Conservation (phyloP, 202 grass and related monocot genomes). For the Setaria viridis region DNA sequence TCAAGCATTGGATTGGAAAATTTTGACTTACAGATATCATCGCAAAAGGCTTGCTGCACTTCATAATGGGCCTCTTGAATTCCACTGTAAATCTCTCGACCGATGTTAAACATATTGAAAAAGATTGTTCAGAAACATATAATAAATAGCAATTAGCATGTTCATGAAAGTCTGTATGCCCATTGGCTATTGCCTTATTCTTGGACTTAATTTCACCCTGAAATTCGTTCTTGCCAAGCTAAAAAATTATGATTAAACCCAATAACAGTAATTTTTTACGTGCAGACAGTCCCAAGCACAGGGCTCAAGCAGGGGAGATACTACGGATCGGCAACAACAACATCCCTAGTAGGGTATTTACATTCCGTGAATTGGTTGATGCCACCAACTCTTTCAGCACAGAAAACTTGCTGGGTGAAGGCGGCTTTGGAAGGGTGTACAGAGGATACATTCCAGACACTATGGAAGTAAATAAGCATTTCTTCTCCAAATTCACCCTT, state of each 20-base stretch:
- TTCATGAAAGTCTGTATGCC: not conserved
- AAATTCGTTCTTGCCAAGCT: not conserved
- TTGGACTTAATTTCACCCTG: not conserved
- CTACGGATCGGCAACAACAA: constrained; percentile 83
- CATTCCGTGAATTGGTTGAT: constrained; percentile 65
- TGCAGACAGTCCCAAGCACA: constrained; percentile 73
- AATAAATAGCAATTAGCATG: constrained; percentile 8
- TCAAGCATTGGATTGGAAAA: not conserved
- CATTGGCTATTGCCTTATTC: not conserved
- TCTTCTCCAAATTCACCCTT: constrained; percentile 22
- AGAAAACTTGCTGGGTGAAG: constrained; percentile 83
- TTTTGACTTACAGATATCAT: not conserved
- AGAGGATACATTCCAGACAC: constrained; percentile 68
- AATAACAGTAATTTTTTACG: not conserved
- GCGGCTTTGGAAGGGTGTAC: constrained; percentile 92
- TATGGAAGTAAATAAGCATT: constrained; percentile 62
- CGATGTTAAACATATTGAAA: not conserved
- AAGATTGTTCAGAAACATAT: not conserved
- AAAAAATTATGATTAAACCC: not conserved
- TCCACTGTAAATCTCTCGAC: not conserved
- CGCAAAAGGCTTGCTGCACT: not conserved
- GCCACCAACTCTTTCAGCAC: constrained; percentile 77
- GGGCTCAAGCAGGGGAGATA: constrained; percentile 77
- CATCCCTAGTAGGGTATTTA: constrained; percentile 79
- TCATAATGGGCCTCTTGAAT: not conserved